A percentile compares a stretch with the other conserved stretches of the same genome.
Conservation (phyloP, 371 early-diverging fungal genomes). For the Fennellomyces sp. region DNA sequence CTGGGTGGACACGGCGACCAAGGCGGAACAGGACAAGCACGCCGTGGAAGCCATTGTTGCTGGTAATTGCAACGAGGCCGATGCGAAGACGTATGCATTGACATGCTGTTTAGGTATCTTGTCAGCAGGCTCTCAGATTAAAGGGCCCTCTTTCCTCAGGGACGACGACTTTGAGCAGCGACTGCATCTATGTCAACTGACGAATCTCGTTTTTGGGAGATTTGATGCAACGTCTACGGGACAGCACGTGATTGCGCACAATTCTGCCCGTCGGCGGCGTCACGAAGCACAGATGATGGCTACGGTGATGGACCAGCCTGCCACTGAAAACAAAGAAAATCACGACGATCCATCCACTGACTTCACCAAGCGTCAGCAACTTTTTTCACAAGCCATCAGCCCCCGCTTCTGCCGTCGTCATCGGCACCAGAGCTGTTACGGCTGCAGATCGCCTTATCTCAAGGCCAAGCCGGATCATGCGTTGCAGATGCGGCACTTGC, state of each 20-base stretch:
- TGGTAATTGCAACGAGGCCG: no score
- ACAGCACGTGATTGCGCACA: constrained; percentile 37
- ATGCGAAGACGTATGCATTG: neutral
- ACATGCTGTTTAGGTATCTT: constrained; percentile 44
- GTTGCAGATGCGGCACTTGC: constrained; percentile 33
- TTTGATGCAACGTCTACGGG: constrained; percentile 56
- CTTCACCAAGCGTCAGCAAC: constrained; percentile 23
- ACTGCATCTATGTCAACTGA: constrained; percentile 62
- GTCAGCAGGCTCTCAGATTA: constrained; percentile 39
- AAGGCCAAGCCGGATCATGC: constrained; percentile 24
- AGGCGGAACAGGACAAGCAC: constrained; percentile 54
- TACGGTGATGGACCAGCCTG: constrained; percentile 14
- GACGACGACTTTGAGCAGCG: constrained; percentile 59
- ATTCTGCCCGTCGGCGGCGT: constrained; percentile 32
- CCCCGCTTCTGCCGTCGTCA: constrained; percentile 49
- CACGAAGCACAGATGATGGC: constrained; percentile 34
- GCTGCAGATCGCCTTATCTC: constrained; percentile 30
- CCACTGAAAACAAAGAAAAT: constrained; percentile 5
- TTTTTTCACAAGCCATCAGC: constrained; percentile 28
- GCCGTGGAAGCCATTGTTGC: constrained; percentile 55
- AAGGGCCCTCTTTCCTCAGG: constrained; percentile 41
- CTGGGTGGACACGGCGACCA: constrained; percentile 43
- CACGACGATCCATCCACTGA: no score
- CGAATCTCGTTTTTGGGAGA: constrained; percentile 66
- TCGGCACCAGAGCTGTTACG: constrained; percentile 34